Percentiles rank a stretch among this genome's conserved stretches.
phyloP scores from a whole-genome alignment of 495 filamentous ascomycete species.

The Pyronema domesticum region DNA sequence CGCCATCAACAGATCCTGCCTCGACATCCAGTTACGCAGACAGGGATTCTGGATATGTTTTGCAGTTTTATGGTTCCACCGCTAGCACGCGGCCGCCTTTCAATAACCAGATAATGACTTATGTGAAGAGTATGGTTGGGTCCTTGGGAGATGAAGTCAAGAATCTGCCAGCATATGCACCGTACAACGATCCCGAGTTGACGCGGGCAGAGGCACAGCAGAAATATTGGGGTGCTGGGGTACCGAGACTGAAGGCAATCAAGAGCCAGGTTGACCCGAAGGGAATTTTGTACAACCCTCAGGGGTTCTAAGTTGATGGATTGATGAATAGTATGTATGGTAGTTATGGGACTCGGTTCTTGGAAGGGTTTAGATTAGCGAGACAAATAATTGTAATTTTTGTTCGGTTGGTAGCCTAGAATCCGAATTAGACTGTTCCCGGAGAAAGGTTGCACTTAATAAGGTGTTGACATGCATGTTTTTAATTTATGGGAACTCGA shows the following conservation, averaged over 20 bases:
- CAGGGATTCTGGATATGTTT: constrained; percentile 37
- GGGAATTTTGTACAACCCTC: constrained; percentile 45
- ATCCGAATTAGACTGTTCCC: no score
- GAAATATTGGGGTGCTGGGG: constrained; percentile 37
- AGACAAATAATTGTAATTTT: no score
- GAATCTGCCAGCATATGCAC: constrained; percentile 40
- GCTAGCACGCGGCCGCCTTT: constrained; percentile 22
- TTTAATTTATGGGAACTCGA: no score
- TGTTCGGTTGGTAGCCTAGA: no score
- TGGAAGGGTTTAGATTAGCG: no score
- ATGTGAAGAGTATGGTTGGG: constrained; percentile 29
- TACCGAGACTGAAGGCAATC: constrained; percentile 29
- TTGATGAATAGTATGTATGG: background rate
- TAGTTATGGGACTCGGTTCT: no score
- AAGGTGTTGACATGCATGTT: no score
- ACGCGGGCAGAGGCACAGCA: constrained; percentile 28
- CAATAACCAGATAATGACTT: constrained; percentile 17
- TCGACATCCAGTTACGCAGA: constrained; percentile 37
- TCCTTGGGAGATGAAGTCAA: constrained; percentile 22
- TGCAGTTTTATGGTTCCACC: constrained; percentile 36
- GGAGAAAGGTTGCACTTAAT: no score
- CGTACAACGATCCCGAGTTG: constrained; percentile 48
- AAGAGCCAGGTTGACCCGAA: constrained; percentile 38
- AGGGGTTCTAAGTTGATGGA: constrained; percentile 30
- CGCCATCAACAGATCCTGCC: constrained; percentile 9